A percentile compares a stretch with the other conserved stretches of the same genome.
These are phyloP conservation scores for Pythium apleroticum DNA, from an alignment of 352 stramenopile genomes.

Conservation along the genomic window DNA sequence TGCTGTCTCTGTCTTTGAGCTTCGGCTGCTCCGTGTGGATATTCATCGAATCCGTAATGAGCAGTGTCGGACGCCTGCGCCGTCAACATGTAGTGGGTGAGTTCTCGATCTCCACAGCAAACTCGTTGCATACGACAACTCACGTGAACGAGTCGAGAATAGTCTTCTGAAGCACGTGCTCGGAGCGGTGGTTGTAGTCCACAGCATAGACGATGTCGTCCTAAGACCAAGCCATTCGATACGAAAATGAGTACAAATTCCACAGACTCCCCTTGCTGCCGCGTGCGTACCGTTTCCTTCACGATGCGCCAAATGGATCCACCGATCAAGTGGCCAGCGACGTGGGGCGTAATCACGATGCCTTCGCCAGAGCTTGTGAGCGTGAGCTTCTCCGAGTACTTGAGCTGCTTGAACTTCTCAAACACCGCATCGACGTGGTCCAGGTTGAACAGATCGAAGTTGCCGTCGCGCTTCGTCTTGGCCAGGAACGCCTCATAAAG, in stretches of 20 bases:
- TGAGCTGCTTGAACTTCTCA: slow-evolving; percentile 92
- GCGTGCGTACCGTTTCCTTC: slow-evolving; percentile 90
- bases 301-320: slow-evolving; percentile 93
- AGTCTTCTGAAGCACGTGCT: slow-evolving; percentile 93
- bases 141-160: slow-evolving; percentile 93
- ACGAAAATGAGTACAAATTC: slow-evolving; percentile 4
- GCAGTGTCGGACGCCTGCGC: slow-evolving; percentile 69
- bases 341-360: slow-evolving; percentile 93
- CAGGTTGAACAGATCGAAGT: slow-evolving; percentile 90
- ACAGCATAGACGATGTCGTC: slow-evolving; percentile 93
- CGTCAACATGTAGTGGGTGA: slow-evolving; percentile 7
- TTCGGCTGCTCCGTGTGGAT: slow-evolving; percentile 84
- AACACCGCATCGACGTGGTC: slow-evolving; percentile 94
- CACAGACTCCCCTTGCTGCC: neutral
- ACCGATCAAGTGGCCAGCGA: slow-evolving; percentile 93
- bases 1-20: slow-evolving; percentile 87
- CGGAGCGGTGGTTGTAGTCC: slow-evolving; percentile 94
- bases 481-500: slow-evolving; percentile 95
- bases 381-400: slow-evolving; percentile 94
- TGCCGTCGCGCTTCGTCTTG: slow-evolving; percentile 90
- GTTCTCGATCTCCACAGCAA: neutral
- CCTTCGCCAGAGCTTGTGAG: slow-evolving; percentile 82
- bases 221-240: slow-evolving; percentile 27
- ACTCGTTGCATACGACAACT: slow-evolving; percentile 9
- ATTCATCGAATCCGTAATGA: slow-evolving; percentile 91